Evolutionary conservation across 345 rosid genomes (phyloP).

Genomic region (sweet orange (Citrus sinensis)): DNA sequence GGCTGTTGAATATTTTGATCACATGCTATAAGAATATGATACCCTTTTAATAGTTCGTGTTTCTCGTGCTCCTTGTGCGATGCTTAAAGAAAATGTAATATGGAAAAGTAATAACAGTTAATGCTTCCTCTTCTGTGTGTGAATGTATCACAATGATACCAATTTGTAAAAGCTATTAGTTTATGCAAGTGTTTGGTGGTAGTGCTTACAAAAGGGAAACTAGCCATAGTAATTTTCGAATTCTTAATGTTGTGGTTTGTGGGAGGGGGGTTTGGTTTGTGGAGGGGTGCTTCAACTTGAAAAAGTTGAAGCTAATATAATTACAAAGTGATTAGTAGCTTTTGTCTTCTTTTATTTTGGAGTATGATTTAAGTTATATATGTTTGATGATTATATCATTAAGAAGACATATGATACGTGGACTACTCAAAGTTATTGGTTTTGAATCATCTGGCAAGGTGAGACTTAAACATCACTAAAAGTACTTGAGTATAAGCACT

Average conservation of each 20-base stretch:
- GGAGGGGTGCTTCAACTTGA: not conserved
- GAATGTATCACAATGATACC: not conserved
- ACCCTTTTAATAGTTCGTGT: not conserved
- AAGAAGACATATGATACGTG: not conserved
- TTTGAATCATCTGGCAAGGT: constrained; percentile 3
- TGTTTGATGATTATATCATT: constrained; percentile 2
- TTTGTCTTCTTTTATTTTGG: not conserved
- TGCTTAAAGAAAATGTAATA: too few species aligned
- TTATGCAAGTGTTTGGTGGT: not conserved
- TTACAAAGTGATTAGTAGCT: not conserved
- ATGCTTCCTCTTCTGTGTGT: too few species aligned
- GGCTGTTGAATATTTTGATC: not conserved
- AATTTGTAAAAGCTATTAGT: not conserved
- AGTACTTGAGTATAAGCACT: constrained; percentile 14
- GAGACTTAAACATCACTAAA: constrained; percentile 1
- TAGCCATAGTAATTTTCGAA: too few species aligned
- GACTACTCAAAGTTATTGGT: not conserved
- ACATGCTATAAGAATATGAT: constrained; percentile 4
- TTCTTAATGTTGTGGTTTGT: not conserved
- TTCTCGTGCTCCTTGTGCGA: not conserved
- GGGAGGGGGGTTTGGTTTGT: too few species aligned
- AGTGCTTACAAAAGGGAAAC: not conserved
- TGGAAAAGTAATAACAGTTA: too few species aligned
- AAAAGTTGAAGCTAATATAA: not conserved
- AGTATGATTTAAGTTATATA: constrained; percentile 12